Conservation (phyloP, 805 yeast species). For the Suhomyces prunicola region DNA sequence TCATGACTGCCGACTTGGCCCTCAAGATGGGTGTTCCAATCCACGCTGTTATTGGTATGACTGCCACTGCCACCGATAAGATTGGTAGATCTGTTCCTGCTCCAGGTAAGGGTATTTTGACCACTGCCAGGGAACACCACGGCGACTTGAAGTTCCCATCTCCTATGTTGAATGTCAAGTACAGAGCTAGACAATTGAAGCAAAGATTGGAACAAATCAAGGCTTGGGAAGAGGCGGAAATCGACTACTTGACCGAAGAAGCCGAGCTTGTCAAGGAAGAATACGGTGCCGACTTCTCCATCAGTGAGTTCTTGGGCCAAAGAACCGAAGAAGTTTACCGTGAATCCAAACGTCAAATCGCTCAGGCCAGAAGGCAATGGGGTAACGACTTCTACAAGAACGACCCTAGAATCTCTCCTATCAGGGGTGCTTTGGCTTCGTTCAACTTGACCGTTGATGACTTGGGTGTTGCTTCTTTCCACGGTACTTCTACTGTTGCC, state of each 20-base stretch:
- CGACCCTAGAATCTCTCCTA: conserved; percentile 93
- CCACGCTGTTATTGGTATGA: conserved; percentile 88
- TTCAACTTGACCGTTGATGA: conserved; percentile 93
- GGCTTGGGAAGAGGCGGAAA: conserved; percentile 82
- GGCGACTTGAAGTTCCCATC: conserved; percentile 75
- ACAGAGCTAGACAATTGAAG: conserved; percentile 89
- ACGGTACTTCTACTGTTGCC: conserved; percentile 98
- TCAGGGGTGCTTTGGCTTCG: conserved; percentile 95
- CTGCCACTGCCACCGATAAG: conserved; percentile 97
- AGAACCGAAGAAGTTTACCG: conserved; percentile 83
- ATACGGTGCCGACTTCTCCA: conserved; percentile 47
- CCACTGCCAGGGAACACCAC: conserved; percentile 93
- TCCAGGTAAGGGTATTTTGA: conserved; percentile 99
- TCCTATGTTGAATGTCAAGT: conserved; percentile 81
- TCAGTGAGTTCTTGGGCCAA: conserved; percentile 60
- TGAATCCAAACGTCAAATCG: conserved; percentile 80
- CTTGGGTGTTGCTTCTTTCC: conserved; percentile 95
- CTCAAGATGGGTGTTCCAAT: conserved; percentile 98
- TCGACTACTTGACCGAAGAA: conserved; percentile 67
- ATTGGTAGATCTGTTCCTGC: conserved; percentile 99
- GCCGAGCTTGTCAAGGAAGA: conserved; percentile 53
- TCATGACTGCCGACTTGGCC: conserved; percentile 94
- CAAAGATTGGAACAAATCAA: conserved; percentile 74
- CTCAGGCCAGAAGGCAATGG: conserved; percentile 88
- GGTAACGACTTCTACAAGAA: conserved; percentile 91